Base-by-base conservation (phyloP, 495 filamentous ascomycete genomes). In the Penicillium mononematosum region DNA sequence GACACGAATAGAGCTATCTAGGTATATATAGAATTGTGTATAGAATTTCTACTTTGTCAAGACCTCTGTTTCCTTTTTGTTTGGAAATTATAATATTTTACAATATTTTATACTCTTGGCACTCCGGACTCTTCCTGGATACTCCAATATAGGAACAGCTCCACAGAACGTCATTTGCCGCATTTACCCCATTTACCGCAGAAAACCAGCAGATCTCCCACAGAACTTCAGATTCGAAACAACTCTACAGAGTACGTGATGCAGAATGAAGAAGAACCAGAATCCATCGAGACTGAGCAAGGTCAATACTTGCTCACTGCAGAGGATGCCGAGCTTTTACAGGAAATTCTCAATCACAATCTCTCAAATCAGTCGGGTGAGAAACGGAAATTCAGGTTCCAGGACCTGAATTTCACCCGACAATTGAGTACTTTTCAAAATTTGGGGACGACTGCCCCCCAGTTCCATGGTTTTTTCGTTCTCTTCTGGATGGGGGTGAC, bases 381-480 rank as follows among this genome's bases (percentile, higher is more conserved):
- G 64, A 82, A 77, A 53, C 47, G 52, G 29, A 65, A 74, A 31
- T 69, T 64, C 34, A 83, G 81, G 53, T 85, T 89, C 65, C 71
- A 80, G 54, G 85, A 89, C 64, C 68, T 88, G 39, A 81, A 87
- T 17, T 89, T 90, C 64, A 89, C 86, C 3, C 76, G 81, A 34
- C 82, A 81, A 51, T 88, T 88, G 62, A 86, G 86, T 1, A 74
- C 84, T 5, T 90, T 91, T 60, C 83, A 85, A 56, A 88, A 88
- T 69, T 75, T 77, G 6, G 67, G 68, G 2, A 77, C 75, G 12
- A 73, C 76, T 12, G 77, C 81, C 16, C 84, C 80, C 24, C 81
- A 83, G 9, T 91, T 90, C 58, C 82, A 88, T 62, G 88, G 88
- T 31, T 91, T 91, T 70, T 91, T 88, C 59, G 87, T 85, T 1